Base-by-base conservation (phyloP, 805 yeast genomes). In the Spathaspora boniae region DNA sequence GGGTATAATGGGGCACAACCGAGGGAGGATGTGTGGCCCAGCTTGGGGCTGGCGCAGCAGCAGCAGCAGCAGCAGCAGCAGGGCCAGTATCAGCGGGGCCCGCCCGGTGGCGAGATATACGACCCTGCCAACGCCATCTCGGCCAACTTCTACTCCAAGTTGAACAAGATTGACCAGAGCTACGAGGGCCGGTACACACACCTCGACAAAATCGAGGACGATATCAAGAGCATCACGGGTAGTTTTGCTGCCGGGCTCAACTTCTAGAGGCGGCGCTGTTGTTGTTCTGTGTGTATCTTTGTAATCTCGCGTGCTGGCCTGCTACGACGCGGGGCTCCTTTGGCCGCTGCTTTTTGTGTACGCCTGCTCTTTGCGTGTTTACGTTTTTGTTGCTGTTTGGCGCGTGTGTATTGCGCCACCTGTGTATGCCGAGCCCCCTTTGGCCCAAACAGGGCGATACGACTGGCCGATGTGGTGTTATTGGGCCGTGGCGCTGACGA, bases 161-260 rank as follows among this genome's bases (percentile, higher is more conserved):
- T 69, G 37, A 41, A 47, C 24, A 47, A 37, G 17, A 33, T 38
- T 26, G 36, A 41, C 24, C 33, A 40, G 16, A 37, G 29, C 24
- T 36, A 30, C 26, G 43, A 41, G 12, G 19, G 19, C 27, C 20
- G 37, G 14, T 30, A 39, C 15, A 23, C 31, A 28, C 26, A 37
- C 22, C 26, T 11, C 15, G 32, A 37, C 16, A 25, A 31, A 16
- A 41, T 53, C 15, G 69, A 63, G 15, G 65, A 62, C 31, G 64
- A 58, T 37, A 59, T 69, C 6, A 51, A 48, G 31, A 57, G 59
- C 39, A 50, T 69, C 9, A 63, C 72, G 3, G 56, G 62, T 24
- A 56, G 64, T 4, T 69, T 69, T 48, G 63, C 66, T 18, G 58
- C 58, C 19, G 62, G 64, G 2, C 50, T 66, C 16, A 49, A 46